Conservation (phyloP, 306 rosid species). For the Malus asiatica region DNA sequence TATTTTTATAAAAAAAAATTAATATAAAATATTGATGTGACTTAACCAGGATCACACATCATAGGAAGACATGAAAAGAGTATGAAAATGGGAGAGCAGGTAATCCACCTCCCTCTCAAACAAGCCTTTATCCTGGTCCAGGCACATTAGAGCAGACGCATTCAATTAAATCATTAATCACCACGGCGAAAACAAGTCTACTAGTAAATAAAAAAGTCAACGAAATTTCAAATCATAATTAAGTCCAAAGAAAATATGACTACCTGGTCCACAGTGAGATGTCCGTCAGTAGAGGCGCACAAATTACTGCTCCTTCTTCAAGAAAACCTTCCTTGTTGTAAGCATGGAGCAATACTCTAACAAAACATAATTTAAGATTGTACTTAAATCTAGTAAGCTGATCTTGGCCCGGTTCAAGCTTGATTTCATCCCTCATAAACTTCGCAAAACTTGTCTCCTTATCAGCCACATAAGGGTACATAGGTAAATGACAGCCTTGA, state of each 20-base stretch:
- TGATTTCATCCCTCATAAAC: neutral
- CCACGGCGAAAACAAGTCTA: neutral
- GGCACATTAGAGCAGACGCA: neutral
- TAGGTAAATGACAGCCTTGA: too few relatives aligned
- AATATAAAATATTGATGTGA: too few relatives aligned
- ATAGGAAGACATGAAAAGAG: too few relatives aligned
- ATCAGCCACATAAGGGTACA: too few relatives aligned
- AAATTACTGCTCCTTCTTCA: constrained; percentile 83
- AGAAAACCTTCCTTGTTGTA: constrained; percentile 67
- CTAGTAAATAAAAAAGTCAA: neutral
- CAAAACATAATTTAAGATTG: constrained; percentile 49
- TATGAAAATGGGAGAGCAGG: too few relatives aligned
- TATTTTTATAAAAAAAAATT: too few relatives aligned
- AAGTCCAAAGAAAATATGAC: neutral
- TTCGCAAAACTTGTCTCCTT: too few relatives aligned
- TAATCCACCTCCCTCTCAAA: too few relatives aligned
- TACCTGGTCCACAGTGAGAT: constrained; percentile 62
- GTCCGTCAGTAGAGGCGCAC: constrained; percentile 62
- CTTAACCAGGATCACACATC: too few relatives aligned
- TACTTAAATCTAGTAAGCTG: constrained; percentile 5
- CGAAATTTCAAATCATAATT: neutral
- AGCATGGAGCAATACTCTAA: constrained; percentile 67
- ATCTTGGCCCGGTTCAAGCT: constrained; percentile 17
- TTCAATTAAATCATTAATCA: neutral
- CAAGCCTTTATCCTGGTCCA: neutral